Base-by-base conservation (phyloP, 352 stramenopile genomes). In the Pythium diclinum region DNA sequence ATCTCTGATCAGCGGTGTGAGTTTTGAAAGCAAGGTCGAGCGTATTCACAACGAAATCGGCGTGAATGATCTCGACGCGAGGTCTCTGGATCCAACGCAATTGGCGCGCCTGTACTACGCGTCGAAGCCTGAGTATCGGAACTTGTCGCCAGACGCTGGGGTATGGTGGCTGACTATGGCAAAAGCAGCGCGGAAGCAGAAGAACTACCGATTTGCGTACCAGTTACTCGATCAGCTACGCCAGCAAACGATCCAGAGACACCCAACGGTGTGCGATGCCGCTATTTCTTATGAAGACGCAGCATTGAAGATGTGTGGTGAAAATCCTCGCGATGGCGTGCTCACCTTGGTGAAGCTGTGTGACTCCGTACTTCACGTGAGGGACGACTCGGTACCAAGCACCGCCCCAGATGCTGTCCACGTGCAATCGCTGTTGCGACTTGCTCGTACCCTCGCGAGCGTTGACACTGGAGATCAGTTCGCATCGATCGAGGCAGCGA, bases 261-360 rank as follows among this genome's bases (percentile, higher is more conserved):
- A 61, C 10, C 30, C 25, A 3, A 40, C 53, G 13, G n/a, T 33
- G 6, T 33, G 25, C 3, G 30, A 56, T 85, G 81, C 77, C 34
- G 86, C 44, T 55, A 57, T 42, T 67, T 73, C 13, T 25, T 83
- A 34, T 71, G 72, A 71, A 59, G 58, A 63, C 3, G 53, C 65
- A 13, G 53, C 62, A 0, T 28, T 71, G 23, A 54, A 44, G 23
- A 70, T 78, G 25, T 77, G 85, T 51, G 65, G 83, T 36, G 72
- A 84, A 57, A 79, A 88, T 73, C 66, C 72, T 56, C 90, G 89
- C 47, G 83, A 92, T 84, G 82, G 85, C 34, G 80, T 87, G 28
- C 65, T 69, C 10, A 56, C 63, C 1, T 47, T 70, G 6, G 44
- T 70, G 23, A 56, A 57, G 33, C 23, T 70, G 28, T 70, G 63